Base-by-base conservation (phyloP, 345 rosid genomes). In the Pugionium cornutum region DNA sequence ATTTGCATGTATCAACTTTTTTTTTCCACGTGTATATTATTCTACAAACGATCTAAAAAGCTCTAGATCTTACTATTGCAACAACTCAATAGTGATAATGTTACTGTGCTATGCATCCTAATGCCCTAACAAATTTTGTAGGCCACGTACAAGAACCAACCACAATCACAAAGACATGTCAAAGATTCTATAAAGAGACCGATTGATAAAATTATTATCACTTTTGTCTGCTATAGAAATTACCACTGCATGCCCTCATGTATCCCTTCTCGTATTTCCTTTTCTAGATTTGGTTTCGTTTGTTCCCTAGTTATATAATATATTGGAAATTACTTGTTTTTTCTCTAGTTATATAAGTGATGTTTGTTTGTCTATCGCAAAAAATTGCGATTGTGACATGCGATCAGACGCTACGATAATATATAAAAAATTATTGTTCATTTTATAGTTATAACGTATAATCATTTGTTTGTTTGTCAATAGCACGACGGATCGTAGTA, bases 1-100 rank as follows among this genome's bases (percentile, higher is more conserved):
- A 8, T 47, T 47, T 67, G 42, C 72, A 46, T 67, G 72, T 46
- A 56, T 40, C 55, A 56, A 37, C 56, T 56, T 47, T 4, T 9
- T 4, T 9, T 67, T 67, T 56, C 40, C 72, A 47, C 57, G 49
- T 67, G 41, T 50, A 67, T n/a, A 39, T 26, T 18, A 57, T 37
- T 47, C 48, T 60, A 45, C 42, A 33, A 45, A 60, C 52, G 8
- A 44, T 59, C 18, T 43, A 44, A 43, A 30, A 59, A 28, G 1
- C 64, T 42, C 51, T 42, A 43, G 39, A 11, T 41, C 28, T 28
- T 27, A n/a, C 35, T 41, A 30, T 40, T 28, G 28, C 31, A 40
- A 48, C 34, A 28, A 56, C 25, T 28, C 31, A 7, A 26, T 43
- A 58, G 33, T 42, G 25, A 30, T 43, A 3, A 18, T 18, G 18